Percentiles rank a stretch among this genome's conserved stretches.
phyloP scores from a whole-genome alignment of 1,139 yeast genomes.

The Pichia sp. region DNA sequence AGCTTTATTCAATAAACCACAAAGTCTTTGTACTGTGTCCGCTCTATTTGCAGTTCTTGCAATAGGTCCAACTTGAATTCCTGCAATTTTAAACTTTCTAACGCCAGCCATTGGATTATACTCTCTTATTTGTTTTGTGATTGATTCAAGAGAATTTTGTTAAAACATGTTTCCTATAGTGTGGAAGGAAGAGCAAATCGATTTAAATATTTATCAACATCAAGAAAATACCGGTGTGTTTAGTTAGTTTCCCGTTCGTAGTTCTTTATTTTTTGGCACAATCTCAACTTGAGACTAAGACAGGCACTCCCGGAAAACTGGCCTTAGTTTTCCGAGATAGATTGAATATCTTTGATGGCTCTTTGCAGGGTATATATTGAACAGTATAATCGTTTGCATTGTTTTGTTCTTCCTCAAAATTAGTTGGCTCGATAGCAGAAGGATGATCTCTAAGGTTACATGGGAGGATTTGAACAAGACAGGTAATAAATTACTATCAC shows the following conservation, averaged over 20 bases:
- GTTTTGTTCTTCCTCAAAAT: neutral
- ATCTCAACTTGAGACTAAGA: too few species aligned
- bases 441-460: neutral
- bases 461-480: neutral
- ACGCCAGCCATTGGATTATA: slow-evolving; percentile 6
- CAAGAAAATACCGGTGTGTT: too few species aligned
- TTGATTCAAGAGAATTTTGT: too few species aligned
- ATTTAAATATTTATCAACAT: too few species aligned
- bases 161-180: too few species aligned
- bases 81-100: slow-evolving; percentile 15
- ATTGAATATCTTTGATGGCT: neutral
- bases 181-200: too few species aligned
- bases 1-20: slow-evolving; percentile 24
- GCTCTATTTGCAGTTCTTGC: slow-evolving; percentile 24
- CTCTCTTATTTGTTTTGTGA: neutral
- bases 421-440: neutral
- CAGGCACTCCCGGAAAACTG: neutral
- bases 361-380: neutral
- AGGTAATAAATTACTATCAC: slow-evolving; percentile 28
- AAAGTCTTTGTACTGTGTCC: slow-evolving; percentile 28
- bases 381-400: neutral
- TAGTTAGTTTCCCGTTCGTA: too few species aligned
- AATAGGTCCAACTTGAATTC: slow-evolving; percentile 17
- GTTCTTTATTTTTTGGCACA: too few species aligned
- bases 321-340: neutral